Percentiles rank a stretch among this genome's conserved stretches.
These are phyloP conservation scores for Fomitiporia mediterranea DNA, from an alignment of 1,284 basidiomycete genomes.

Conservation along the genomic window DNA sequence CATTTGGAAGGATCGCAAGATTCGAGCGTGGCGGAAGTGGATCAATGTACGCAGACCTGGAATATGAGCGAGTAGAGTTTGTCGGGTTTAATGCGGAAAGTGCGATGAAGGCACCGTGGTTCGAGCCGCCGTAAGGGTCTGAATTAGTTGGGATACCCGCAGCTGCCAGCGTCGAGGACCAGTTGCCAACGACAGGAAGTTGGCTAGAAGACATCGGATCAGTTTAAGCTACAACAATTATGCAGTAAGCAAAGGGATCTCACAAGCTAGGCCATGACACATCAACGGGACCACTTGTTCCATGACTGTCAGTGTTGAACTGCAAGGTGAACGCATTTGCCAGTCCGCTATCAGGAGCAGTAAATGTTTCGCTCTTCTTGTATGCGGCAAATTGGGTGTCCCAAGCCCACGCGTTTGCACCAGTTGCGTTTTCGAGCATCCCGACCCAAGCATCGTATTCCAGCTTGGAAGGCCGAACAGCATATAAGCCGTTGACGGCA, in stretches of 20 bases:
- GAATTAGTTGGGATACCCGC: constrained; percentile 39
- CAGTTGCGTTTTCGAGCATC: constrained; percentile 35
- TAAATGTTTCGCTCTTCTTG: constrained; percentile 49
- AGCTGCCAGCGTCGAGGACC: constrained; percentile 43
- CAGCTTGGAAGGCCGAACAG: constrained; percentile 46
- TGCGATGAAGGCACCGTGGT: constrained; percentile 52
- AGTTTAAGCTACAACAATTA: not conserved
- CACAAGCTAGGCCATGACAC: constrained; percentile 49
- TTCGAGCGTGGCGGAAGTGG: constrained; percentile 54
- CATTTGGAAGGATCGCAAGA: constrained; percentile 54
- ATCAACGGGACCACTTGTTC: constrained; percentile 43
- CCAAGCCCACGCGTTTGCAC: constrained; percentile 50
- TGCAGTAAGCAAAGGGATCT: constrained; percentile 24
- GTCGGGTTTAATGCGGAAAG: constrained; percentile 59
- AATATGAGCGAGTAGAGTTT: constrained; percentile 66
- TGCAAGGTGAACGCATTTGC: constrained; percentile 36
- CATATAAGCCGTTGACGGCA: constrained; percentile 71
- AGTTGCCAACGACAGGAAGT: constrained; percentile 45
- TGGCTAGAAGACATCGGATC: constrained; percentile 31
- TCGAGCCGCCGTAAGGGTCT: constrained; percentile 46
- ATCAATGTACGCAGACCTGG: constrained; percentile 67
- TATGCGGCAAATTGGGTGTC: constrained; percentile 44
- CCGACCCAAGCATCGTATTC: constrained; percentile 55
- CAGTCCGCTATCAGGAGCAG: constrained; percentile 34
- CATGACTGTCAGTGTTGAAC: constrained; percentile 39